Conservation (phyloP, 805 yeast species). For the Helenozyma baotianmanensis region DNA sequence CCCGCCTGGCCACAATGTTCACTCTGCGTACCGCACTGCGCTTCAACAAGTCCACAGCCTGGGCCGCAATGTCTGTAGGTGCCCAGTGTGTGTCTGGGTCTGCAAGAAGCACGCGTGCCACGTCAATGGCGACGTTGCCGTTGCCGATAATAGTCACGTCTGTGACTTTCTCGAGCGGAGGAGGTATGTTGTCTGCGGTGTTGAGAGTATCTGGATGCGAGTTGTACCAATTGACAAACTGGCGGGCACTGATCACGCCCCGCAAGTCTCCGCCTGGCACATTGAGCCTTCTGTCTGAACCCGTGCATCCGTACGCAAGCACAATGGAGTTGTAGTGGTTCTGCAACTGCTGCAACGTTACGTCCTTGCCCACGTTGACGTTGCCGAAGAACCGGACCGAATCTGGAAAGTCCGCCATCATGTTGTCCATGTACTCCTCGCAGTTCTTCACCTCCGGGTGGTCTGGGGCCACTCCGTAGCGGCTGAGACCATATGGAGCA, state of each 20-base stretch:
- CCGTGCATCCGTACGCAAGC: slow-evolving; percentile 76
- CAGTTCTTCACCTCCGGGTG: slow-evolving; percentile 94
- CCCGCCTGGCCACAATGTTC: slow-evolving; percentile 79
- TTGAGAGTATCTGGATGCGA: slow-evolving; percentile 65
- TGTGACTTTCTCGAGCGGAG: slow-evolving; percentile 57
- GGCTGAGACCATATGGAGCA: slow-evolving; percentile 83
- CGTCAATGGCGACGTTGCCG: slow-evolving; percentile 93
- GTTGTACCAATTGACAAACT: slow-evolving; percentile 95
- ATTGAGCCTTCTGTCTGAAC: slow-evolving; percentile 47
- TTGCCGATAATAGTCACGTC: slow-evolving; percentile 86
- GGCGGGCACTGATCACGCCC: slow-evolving; percentile 75
- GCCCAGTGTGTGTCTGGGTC: slow-evolving; percentile 52
- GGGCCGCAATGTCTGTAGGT: slow-evolving; percentile 65
- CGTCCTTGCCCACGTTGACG: slow-evolving; percentile 59
- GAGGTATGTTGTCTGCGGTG: slow-evolving; percentile 25
- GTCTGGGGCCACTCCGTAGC: slow-evolving; percentile 99
- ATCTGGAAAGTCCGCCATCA: slow-evolving; percentile 25
- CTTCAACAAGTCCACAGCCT: slow-evolving; percentile 53
- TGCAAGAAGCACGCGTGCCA: slow-evolving; percentile 73
- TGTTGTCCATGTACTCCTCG: slow-evolving; percentile 63
- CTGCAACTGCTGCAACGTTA: slow-evolving; percentile 47
- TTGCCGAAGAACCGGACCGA: slow-evolving; percentile 61
- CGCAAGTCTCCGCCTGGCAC: slow-evolving; percentile 57
- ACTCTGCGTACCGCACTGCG: slow-evolving; percentile 57
- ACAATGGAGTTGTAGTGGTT: slow-evolving; percentile 67